Evolutionary conservation across 2,329 filamentous ascomycete species (phyloP).

Genomic region (Aspergillus sojae): DNA sequence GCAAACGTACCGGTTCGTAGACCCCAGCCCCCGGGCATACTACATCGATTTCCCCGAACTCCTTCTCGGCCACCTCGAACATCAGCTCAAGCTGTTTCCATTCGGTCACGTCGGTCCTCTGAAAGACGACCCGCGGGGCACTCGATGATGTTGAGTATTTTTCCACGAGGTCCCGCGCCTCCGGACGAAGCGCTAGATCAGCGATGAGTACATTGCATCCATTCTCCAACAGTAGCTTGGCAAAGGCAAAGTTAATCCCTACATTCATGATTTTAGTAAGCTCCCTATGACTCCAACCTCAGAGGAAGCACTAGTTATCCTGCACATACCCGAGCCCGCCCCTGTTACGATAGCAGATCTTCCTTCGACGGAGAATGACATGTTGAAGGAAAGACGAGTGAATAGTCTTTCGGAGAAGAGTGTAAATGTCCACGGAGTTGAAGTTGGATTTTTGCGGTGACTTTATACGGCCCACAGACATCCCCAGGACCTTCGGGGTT

Average conservation of each 20-base stretch:
- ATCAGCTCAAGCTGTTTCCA: constrained; percentile 54
- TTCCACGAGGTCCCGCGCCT: constrained; percentile 45
- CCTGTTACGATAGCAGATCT: constrained; percentile 59
- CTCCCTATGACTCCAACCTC: background rate
- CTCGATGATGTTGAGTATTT: constrained; percentile 34
- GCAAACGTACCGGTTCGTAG: constrained; percentile 43
- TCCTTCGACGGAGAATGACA: constrained; percentile 46
- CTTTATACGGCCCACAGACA: constrained; percentile 6
- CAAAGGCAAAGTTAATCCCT: constrained; percentile 53
- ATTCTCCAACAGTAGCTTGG: constrained; percentile 45
- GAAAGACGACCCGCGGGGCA: constrained; percentile 44
- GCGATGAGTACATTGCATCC: constrained; percentile 52
- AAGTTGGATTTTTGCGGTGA: background rate
- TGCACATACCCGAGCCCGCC: constrained; percentile 53
- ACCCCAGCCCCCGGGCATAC: constrained; percentile 52
- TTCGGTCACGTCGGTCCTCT: constrained; percentile 51
- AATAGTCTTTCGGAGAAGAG: background rate
- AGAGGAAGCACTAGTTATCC: background rate
- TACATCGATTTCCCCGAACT: constrained; percentile 52
- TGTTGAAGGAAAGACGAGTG: constrained; percentile 15
- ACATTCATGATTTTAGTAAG: constrained; percentile 1
- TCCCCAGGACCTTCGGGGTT: background rate
- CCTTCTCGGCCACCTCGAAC: constrained; percentile 51
- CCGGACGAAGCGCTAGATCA: constrained; percentile 48
- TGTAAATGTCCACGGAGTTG: background rate